Evolutionary conservation across 192 early-diverging fungal species (phyloP).

Genomic region (Backusella parvicylindrica): DNA sequence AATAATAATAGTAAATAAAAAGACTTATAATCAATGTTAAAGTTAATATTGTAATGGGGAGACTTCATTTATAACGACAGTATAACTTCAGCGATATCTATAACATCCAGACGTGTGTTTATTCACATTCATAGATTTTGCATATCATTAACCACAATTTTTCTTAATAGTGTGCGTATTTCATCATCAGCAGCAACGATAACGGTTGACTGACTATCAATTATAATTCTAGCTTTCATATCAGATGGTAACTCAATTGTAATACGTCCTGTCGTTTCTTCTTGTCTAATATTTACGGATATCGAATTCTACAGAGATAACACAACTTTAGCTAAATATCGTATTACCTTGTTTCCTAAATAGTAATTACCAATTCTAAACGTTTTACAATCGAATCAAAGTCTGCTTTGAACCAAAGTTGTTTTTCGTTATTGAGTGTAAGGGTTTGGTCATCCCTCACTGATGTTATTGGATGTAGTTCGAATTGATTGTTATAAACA

Average conservation of each 20-base stretch:
- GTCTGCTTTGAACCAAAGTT: background rate
- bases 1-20: too few species aligned
- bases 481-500: conserved; percentile 18
- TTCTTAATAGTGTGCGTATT: conserved; percentile 9
- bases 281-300: background rate
- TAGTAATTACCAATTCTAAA: background rate
- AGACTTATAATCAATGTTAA: too few species aligned
- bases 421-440: conserved; percentile 2
- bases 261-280: background rate
- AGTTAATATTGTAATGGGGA: too few species aligned
- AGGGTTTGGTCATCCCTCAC: conserved; percentile 1
- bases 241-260: conserved; percentile 8
- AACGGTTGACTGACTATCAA: conserved; percentile 2
- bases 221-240: conserved; percentile 5
- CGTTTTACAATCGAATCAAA: background rate
- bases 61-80: too few species aligned
- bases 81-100: too few species aligned
- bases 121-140: background rate
- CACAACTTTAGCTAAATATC: background rate
- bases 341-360: background rate
- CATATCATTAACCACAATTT: conserved; percentile 11
- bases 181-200: conserved; percentile 16
- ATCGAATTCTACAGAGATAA: background rate
- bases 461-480: conserved; percentile 1
- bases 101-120: too few species aligned